Conservation (phyloP, 345 rosid species). For the Populus davidiana region DNA sequence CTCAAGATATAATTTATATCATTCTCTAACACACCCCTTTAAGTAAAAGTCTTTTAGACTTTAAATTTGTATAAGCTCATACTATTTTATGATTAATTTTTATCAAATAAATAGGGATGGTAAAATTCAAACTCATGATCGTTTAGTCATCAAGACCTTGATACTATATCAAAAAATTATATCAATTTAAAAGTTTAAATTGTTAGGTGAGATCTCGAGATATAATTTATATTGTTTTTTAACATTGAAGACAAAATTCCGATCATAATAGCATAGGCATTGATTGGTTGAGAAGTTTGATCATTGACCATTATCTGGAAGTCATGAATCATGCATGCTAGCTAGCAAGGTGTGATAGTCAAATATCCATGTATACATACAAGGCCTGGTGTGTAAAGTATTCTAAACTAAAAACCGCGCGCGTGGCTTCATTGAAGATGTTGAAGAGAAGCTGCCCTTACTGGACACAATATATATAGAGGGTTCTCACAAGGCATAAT, state of each 20-base stretch:
- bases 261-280: not conserved
- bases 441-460: no score
- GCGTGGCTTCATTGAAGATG: not conserved
- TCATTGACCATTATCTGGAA: not conserved
- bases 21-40: accelerated
- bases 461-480: no score
- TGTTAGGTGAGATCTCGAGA: no score
- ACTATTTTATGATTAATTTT: no score
- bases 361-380: not conserved
- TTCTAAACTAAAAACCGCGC: not conserved
- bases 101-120: accelerated
- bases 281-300: not conserved
- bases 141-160: accelerated
- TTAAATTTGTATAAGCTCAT: accelerated
- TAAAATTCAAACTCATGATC: accelerated
- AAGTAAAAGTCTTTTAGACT: accelerated
- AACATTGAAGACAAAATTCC: not conserved
- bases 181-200: no score
- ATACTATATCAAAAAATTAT: accelerated
- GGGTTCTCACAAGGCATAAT: no score
- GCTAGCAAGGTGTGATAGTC: not conserved
- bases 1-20: no score
- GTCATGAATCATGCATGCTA: not conserved
- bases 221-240: no score
- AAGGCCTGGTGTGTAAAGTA: not conserved